phyloP scores from a whole-genome alignment of 2,329 filamentous ascomycete genomes.

The Dothistroma pini region DNA sequence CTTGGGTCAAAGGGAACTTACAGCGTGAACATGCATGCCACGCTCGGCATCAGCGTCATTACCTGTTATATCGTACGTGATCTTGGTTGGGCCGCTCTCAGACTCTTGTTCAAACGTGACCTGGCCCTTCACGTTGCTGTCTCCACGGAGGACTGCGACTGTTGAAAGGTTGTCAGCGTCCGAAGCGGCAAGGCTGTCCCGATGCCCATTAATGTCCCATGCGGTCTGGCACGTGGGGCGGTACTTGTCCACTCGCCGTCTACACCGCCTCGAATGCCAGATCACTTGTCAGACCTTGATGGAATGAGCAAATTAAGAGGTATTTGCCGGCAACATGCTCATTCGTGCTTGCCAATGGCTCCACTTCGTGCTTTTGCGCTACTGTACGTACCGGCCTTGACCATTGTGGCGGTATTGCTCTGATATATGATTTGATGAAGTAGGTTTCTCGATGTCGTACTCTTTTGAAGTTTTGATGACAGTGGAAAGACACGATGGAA shows the following conservation, averaged over 20 bases:
- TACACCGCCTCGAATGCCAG: slow-evolving; percentile 5
- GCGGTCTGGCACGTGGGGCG: not conserved
- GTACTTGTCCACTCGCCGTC: not conserved
- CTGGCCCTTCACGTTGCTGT: slow-evolving; percentile 91
- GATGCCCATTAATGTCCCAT: not conserved
- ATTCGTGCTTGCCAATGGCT: slow-evolving; percentile 26
- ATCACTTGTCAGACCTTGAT: slow-evolving; percentile 19
- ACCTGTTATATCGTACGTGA: slow-evolving; percentile 89
- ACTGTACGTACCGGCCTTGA: slow-evolving; percentile 81
- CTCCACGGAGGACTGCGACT: slow-evolving; percentile 98
- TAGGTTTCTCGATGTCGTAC: slow-evolving; percentile 11
- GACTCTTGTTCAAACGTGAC: slow-evolving; percentile 90
- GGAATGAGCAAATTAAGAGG: slow-evolving; percentile 18
- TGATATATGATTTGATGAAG: slow-evolving; percentile 23
- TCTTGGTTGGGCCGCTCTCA: slow-evolving; percentile 76
- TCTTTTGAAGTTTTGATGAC: slow-evolving; percentile 7
- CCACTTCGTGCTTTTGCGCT: slow-evolving; percentile 30
- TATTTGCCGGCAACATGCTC: slow-evolving; percentile 32
- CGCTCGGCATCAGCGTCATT: slow-evolving; percentile 94
- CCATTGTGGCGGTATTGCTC: slow-evolving; percentile 73
- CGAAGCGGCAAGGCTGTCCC: not conserved
- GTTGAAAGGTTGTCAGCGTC: slow-evolving; percentile 22
- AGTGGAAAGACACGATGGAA: not conserved
- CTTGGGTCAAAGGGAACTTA: not conserved
- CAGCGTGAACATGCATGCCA: slow-evolving; percentile 97